Percentiles rank a stretch among this genome's conserved stretches.
phyloP scores from a whole-genome alignment of 2,329 filamentous ascomycete species.

The Neofusicoccum parvum region DNA sequence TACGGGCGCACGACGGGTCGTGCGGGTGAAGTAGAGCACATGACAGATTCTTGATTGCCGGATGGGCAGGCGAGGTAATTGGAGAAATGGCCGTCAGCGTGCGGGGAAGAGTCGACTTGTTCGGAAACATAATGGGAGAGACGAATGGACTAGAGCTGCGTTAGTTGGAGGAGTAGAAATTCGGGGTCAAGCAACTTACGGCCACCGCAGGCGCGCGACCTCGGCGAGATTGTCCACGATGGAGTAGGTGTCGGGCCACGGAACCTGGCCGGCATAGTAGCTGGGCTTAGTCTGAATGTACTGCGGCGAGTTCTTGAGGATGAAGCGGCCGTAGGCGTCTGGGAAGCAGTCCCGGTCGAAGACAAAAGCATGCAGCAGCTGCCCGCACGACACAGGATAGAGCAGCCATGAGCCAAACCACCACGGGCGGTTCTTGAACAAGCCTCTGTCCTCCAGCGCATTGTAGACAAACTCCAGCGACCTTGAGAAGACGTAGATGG shows the following conservation, averaged over 20 bases:
- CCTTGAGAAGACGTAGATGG: slow-evolving; percentile 79
- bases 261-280: slow-evolving; percentile 64
- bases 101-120: slow-evolving; percentile 63
- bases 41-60: slow-evolving; percentile 79
- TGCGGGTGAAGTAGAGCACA: slow-evolving; percentile 87
- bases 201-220: slow-evolving; percentile 83
- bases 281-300: slow-evolving; percentile 76
- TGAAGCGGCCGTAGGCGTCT: slow-evolving; percentile 64
- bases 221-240: slow-evolving; percentile 80
- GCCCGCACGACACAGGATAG: slow-evolving; percentile 53
- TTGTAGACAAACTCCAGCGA: slow-evolving; percentile 89
- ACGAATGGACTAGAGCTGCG: slow-evolving; percentile 63
- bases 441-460: slow-evolving; percentile 70
- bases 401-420: slow-evolving; percentile 57
- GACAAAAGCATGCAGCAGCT: slow-evolving; percentile 54
- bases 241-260: slow-evolving; percentile 75
- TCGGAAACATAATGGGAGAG: slow-evolving; percentile 84
- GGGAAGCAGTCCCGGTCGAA: slow-evolving; percentile 57
- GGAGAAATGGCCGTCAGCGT: slow-evolving; percentile 71
- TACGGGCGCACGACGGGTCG: slow-evolving; percentile 85
- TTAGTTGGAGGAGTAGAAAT: slow-evolving; percentile 24
- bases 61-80: slow-evolving; percentile 82
- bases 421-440: slow-evolving; percentile 69
- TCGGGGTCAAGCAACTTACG: slow-evolving; percentile 54
- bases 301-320: slow-evolving; percentile 69